These are phyloP conservation scores for Salvia splendens DNA, from an alignment of 257 asterid genomes.

Conservation along the genomic window DNA sequence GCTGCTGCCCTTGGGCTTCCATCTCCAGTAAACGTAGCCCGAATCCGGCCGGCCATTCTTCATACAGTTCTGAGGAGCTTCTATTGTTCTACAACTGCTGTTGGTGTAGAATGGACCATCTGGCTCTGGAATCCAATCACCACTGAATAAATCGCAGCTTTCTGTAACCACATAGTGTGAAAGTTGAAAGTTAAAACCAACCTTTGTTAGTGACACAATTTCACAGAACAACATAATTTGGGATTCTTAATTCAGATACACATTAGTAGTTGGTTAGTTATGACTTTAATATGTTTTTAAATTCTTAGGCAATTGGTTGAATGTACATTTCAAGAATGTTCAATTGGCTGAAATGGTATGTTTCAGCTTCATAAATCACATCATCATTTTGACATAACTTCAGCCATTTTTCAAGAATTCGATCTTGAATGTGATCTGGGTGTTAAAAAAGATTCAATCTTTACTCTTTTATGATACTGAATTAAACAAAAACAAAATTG, in stretches of 20 bases:
- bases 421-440: too few relatives aligned
- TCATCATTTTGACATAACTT: neutral
- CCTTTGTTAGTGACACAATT: neutral
- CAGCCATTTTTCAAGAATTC: neutral
- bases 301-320: neutral
- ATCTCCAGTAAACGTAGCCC: conserved; percentile 68
- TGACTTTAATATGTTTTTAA: neutral
- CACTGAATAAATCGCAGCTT: conserved; percentile 60
- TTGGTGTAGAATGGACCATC: conserved; percentile 66
- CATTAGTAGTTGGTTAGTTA: too few relatives aligned
- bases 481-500: neutral
- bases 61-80: conserved; percentile 73
- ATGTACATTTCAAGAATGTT: neutral
- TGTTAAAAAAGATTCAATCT: conserved; percentile 8
- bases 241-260: neutral
- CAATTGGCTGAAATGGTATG: neutral
- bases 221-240: neutral
- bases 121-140: conserved; percentile 71
- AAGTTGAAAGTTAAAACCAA: neutral
- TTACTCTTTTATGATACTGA: neutral
- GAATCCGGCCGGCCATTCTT: conserved; percentile 74
- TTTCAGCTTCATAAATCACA: neutral
- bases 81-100: conserved; percentile 54
- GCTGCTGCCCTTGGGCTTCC: conserved; percentile 69
- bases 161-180: conserved; percentile 34